These are phyloP conservation scores for Zalaria obscura DNA, from an alignment of 2,329 filamentous ascomycete genomes.

Conservation along the genomic window DNA sequence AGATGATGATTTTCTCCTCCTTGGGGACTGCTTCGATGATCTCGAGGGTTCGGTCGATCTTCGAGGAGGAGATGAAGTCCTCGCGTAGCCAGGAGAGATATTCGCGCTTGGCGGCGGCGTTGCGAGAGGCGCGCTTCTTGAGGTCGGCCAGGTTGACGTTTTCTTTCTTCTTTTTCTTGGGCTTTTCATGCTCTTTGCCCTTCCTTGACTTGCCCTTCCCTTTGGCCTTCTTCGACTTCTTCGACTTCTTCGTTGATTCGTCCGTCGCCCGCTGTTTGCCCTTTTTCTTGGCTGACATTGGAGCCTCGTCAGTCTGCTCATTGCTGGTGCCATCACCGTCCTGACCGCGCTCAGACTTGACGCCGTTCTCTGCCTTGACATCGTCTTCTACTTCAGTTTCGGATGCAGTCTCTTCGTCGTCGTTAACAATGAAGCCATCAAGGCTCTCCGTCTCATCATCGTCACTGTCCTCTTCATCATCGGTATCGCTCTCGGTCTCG, in stretches of 20 bases:
- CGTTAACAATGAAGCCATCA: conserved; percentile 40
- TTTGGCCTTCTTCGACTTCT: conserved; percentile 24
- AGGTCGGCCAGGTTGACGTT: conserved; percentile 46
- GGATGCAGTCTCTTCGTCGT: conserved; percentile 20
- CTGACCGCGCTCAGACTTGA: background rate
- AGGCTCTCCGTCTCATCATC: conserved; percentile 26
- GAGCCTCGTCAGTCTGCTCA: background rate
- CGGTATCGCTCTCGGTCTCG: conserved; percentile 18
- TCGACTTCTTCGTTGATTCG: conserved; percentile 19
- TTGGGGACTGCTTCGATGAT: conserved; percentile 22
- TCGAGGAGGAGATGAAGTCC: conserved; percentile 60
- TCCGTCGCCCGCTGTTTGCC: conserved; percentile 9
- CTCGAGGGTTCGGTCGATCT: conserved; percentile 55
- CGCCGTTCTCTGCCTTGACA: conserved; percentile 3
- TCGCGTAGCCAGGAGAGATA: conserved; percentile 58
- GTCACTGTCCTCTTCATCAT: conserved; percentile 27
- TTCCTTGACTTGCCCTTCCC: conserved; percentile 29
- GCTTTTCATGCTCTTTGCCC: conserved; percentile 20
- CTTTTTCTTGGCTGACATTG: conserved; percentile 1
- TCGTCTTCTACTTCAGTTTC: conserved; percentile 12
- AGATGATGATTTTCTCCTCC: conserved; percentile 67
- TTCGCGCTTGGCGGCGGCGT: conserved; percentile 47
- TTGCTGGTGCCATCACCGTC: background rate
- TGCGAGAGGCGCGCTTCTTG: conserved; percentile 52
- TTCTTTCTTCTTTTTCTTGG: conserved; percentile 16